Percentiles rank a stretch among this genome's conserved stretches.
These are phyloP conservation scores for Combretum micranthum DNA, from an alignment of 345 rosid species.

Conservation along the genomic window DNA sequence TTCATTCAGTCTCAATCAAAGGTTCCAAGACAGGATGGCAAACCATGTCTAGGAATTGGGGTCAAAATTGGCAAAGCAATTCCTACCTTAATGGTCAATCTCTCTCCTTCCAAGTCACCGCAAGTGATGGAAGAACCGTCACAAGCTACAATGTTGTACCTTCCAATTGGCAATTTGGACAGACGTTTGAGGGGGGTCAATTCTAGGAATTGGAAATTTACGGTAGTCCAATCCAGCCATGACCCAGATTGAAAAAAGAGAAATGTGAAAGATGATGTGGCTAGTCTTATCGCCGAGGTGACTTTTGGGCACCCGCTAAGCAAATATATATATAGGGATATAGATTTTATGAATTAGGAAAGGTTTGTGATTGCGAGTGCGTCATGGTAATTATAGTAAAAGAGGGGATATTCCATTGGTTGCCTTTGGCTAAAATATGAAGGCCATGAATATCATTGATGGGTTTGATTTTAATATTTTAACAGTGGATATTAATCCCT, in stretches of 20 bases:
- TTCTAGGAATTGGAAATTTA: slow-evolving; percentile 20
- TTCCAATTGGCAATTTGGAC: slow-evolving; percentile 77
- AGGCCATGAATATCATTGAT: too few species aligned
- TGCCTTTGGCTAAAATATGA: too few species aligned
- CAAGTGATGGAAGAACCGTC: slow-evolving; percentile 77
- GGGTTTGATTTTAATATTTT: too few species aligned
- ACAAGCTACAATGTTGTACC: slow-evolving; percentile 59
- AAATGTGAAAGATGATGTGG: slow-evolving; percentile 10
- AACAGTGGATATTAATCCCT: too few species aligned
- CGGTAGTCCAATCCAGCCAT: not conserved
- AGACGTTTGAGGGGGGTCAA: slow-evolving; percentile 70
- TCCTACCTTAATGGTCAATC: slow-evolving; percentile 70
- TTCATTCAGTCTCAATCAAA: slow-evolving; percentile 69
- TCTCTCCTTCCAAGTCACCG: slow-evolving; percentile 82
- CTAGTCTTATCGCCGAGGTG: slow-evolving; percentile 64
- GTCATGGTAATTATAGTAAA: not conserved
- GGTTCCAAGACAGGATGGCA: slow-evolving; percentile 92
- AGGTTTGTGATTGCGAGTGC: not conserved
- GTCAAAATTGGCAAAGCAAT: slow-evolving; percentile 99
- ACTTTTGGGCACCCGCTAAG: slow-evolving; percentile 69
- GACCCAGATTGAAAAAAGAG: not conserved
- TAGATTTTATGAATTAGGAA: not conserved
- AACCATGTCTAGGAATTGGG: slow-evolving; percentile 94
- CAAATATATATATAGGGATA: not conserved
- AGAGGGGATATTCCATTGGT: not conserved